Conservation (phyloP, 2,329 filamentous ascomycete species). For the Pyrenochaeta sp. region DNA sequence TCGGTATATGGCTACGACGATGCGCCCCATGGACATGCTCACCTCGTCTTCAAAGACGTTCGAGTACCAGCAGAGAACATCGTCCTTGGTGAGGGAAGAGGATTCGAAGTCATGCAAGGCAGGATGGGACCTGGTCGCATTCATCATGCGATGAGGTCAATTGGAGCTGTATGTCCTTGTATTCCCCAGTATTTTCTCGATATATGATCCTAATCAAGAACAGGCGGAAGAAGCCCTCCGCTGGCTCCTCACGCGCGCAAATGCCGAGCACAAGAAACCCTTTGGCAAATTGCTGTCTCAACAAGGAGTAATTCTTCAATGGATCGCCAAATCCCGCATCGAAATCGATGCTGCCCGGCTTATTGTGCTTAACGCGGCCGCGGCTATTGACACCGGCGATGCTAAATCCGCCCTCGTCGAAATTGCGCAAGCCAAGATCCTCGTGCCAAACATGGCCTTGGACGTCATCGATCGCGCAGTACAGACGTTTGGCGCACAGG, state of each 20-base stretch:
- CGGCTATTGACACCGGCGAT: conserved; percentile 86
- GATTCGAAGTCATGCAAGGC: conserved; percentile 98
- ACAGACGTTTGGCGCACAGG: conserved; percentile 86
- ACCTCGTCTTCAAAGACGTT: conserved; percentile 86
- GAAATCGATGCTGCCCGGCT: conserved; percentile 91
- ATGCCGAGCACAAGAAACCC: conserved; percentile 85
- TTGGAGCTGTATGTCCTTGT: conserved; percentile 73
- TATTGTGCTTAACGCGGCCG: conserved; percentile 88
- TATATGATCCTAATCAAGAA: conserved; percentile 8
- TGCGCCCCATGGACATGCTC: conserved; percentile 94
- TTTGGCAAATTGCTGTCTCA: conserved; percentile 86
- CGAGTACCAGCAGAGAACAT: conserved; percentile 82
- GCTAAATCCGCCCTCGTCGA: conserved; percentile 87
- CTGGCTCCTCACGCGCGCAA: conserved; percentile 91
- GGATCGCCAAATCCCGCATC: conserved; percentile 84
- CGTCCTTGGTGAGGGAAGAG: conserved; percentile 87
- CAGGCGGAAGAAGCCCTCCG: conserved; percentile 85
- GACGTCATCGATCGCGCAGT: conserved; percentile 90
- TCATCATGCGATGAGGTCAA: conserved; percentile 93
- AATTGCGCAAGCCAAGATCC: conserved; percentile 91
- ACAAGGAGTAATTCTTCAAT: conserved; percentile 82
- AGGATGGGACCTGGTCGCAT: conserved; percentile 93
- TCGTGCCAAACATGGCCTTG: conserved; percentile 81
- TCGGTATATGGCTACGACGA: conserved; percentile 94
- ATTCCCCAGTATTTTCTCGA: not conserved